Conservation (phyloP, 306 rosid species). For the Dryas alaskensis region DNA sequence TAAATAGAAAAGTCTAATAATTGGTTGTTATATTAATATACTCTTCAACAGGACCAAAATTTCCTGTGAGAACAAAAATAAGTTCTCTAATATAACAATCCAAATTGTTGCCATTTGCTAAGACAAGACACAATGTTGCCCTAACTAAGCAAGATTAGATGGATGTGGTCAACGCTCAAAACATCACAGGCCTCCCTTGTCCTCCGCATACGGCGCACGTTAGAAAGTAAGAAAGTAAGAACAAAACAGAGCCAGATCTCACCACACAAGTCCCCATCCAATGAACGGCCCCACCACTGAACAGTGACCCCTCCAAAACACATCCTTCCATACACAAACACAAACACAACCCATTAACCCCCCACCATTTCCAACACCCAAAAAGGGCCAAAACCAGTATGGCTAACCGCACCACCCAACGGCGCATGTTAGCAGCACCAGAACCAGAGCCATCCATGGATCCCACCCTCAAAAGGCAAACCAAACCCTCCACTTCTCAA, state of each 20-base stretch:
- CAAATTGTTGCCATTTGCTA: neutral
- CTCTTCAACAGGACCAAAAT: neutral
- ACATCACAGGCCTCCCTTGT: conserved; percentile 8
- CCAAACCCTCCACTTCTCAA: conserved; percentile 34
- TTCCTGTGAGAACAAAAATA: neutral
- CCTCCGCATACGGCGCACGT: conserved; percentile 43
- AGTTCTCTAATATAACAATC: neutral
- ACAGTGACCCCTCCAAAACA: conserved; percentile 5
- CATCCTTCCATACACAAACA: neutral
- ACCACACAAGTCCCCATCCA: conserved; percentile 38
- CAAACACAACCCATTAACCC: neutral
- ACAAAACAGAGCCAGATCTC: conserved; percentile 32
- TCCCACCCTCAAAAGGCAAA: conserved; percentile 29
- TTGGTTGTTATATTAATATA: neutral
- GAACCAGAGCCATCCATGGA: conserved; percentile 38
- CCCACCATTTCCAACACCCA: neutral
- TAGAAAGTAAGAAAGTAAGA: conserved; percentile 1
- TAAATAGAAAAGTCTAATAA: too few relatives aligned
- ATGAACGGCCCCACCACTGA: conserved; percentile 20
- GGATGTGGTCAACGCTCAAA: conserved; percentile 54
- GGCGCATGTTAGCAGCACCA: conserved; percentile 44
- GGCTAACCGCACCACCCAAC: conserved; percentile 54
- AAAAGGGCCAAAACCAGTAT: conserved; percentile 17
- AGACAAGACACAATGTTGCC: conserved; percentile 13
- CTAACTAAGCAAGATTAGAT: neutral